A percentile compares a stretch with the other conserved stretches of the same genome.
Evolutionary conservation across 2,329 filamentous ascomycete genomes (phyloP).

Genomic region (Colletotrichum theobromicola): DNA sequence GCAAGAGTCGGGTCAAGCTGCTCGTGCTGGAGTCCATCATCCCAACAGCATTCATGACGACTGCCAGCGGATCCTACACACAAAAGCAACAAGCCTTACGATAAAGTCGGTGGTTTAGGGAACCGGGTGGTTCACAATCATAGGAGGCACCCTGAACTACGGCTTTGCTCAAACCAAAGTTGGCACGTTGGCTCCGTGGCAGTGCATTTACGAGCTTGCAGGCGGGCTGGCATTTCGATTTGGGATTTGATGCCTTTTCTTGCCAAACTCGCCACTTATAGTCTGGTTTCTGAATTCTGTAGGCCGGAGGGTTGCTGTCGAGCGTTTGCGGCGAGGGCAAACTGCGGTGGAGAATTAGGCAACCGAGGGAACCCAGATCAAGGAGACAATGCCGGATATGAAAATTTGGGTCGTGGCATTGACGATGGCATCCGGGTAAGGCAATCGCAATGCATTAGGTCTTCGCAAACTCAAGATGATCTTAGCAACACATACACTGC

Average conservation of each 20-base stretch:
- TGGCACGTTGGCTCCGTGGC: conserved; percentile 52
- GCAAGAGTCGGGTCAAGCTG: conserved; percentile 58
- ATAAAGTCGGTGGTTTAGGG: conserved; percentile 57
- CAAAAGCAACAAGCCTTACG: conserved; percentile 53
- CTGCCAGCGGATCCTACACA: conserved; percentile 53
- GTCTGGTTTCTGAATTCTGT: conserved; percentile 61
- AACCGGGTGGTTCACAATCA: conserved; percentile 48
- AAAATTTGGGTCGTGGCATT: conserved; percentile 58
- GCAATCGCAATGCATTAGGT: not conserved
- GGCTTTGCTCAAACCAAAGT: conserved; percentile 53
- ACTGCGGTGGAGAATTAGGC: conserved; percentile 53
- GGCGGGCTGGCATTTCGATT: conserved; percentile 54
- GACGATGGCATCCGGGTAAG: conserved; percentile 56
- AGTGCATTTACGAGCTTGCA: conserved; percentile 59
- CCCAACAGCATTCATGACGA: conserved; percentile 55
- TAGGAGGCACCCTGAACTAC: conserved; percentile 54
- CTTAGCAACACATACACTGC: conserved; percentile 46
- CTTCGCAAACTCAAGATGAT: not conserved
- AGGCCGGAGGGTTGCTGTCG: conserved; percentile 56
- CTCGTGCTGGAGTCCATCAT: conserved; percentile 57
- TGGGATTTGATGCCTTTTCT: conserved; percentile 55
- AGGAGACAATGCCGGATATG: conserved; percentile 50
- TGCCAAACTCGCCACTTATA: conserved; percentile 58
- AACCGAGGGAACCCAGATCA: conserved; percentile 51
- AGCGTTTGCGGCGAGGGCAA: conserved; percentile 52